Evolutionary conservation across 768 basidiomycete genomes (phyloP).

Genomic region (Russula olivacea): DNA sequence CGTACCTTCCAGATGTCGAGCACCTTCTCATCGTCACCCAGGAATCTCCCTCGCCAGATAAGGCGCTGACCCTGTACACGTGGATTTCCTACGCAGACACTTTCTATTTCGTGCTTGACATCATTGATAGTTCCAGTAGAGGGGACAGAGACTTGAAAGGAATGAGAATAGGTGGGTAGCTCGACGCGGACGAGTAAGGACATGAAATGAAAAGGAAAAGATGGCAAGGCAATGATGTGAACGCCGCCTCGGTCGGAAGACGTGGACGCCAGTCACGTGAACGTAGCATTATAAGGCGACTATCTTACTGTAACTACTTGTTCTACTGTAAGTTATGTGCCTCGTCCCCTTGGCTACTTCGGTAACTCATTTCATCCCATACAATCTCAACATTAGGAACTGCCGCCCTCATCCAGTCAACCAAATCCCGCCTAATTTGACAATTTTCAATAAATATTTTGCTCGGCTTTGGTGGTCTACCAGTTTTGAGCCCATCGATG

Average conservation of each 20-base stretch:
- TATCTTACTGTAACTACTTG: not conserved
- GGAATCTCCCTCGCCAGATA: conserved; percentile 66
- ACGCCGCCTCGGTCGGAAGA: not conserved
- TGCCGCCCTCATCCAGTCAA: conserved; percentile 1
- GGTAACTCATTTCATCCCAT: conserved; percentile 5
- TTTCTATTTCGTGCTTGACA: conserved; percentile 61
- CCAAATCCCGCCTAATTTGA: not conserved
- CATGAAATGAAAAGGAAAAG: conserved; percentile 9
- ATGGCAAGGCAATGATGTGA: not conserved
- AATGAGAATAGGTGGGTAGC: conserved; percentile 66
- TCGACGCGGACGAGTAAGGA: conserved; percentile 52
- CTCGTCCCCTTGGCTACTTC: not conserved
- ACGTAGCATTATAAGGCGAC: not conserved
- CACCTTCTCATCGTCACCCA: conserved; percentile 60
- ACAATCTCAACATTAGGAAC: conserved; percentile 7
- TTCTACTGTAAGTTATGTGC: too few species aligned
- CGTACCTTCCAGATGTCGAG: conserved; percentile 66
- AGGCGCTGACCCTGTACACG: conserved; percentile 66
- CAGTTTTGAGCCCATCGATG: not conserved
- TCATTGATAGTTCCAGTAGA: conserved; percentile 47
- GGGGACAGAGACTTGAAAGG: conserved; percentile 52
- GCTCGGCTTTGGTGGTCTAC: conserved; percentile 6
- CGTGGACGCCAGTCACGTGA: conserved; percentile 23
- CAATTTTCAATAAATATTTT: conserved; percentile 14
- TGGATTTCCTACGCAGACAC: conserved; percentile 57